Conservation (phyloP, 352 stramenopile species). For the Phytophthora citrophthora region DNA sequence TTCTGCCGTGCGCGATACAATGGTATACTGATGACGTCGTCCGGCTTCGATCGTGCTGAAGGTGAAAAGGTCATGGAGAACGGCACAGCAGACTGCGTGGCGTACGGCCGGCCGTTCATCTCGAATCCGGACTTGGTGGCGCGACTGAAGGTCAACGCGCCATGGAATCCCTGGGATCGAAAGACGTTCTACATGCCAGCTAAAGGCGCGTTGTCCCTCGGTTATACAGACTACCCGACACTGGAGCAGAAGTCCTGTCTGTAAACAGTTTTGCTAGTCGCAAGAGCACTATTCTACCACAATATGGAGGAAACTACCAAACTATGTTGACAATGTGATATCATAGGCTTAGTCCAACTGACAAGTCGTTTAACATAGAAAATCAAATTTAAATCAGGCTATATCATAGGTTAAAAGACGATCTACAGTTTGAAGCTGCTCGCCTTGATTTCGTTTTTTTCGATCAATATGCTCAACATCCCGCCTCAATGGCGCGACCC, state of each 20-base stretch:
- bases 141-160: constrained; percentile 42
- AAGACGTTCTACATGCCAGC: constrained; percentile 48
- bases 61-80: constrained; percentile 41
- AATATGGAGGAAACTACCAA: not conserved
- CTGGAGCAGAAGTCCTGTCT: constrained; percentile 46
- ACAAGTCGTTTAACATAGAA: not conserved
- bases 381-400: not conserved
- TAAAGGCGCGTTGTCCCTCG: constrained; percentile 25
- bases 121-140: constrained; percentile 70
- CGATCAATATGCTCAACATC: constrained; percentile 16
- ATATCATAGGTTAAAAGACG: not conserved
- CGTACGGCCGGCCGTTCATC: constrained; percentile 71
- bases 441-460: not conserved
- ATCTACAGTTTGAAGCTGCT: not conserved
- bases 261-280: constrained; percentile 13
- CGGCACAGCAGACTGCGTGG: constrained; percentile 53
- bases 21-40: constrained; percentile 58
- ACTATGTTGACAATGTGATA: constrained; percentile 1
- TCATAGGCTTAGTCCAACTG: not conserved
- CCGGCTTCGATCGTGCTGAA: constrained; percentile 48
- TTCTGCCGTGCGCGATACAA: constrained; percentile 55
- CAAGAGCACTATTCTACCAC: not conserved
- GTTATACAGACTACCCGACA: constrained; percentile 56
- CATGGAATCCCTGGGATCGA: constrained; percentile 50
- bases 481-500: constrained; percentile 59